Evolutionary conservation across 495 filamentous ascomycete genomes (phyloP).

Genomic region (Talaromyces stipitatus): DNA sequence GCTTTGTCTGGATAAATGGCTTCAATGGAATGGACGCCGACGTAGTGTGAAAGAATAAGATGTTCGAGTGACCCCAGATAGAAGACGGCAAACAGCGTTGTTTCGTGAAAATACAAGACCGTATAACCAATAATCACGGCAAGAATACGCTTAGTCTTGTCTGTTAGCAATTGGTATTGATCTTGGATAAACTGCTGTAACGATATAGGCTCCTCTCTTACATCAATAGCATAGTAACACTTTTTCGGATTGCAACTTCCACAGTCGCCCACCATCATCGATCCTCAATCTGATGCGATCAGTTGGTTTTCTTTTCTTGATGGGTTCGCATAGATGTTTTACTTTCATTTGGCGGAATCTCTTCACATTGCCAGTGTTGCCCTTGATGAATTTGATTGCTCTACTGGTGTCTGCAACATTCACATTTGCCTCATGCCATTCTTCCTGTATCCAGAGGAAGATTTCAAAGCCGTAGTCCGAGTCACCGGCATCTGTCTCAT

Average conservation of each 20-base stretch:
- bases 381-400: background rate
- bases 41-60: constrained; percentile 3
- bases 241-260: constrained; percentile 3
- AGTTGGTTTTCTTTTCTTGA: background rate
- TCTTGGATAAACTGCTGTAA: constrained; percentile 4
- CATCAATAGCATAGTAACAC: background rate
- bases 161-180: background rate
- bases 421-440: background rate
- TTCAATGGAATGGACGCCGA: background rate
- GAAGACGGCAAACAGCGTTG: background rate
- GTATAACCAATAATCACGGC: background rate
- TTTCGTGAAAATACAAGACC: background rate
- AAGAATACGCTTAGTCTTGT: constrained; percentile 2
- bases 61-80: background rate
- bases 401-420: background rate
- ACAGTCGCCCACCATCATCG: background rate
- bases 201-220: background rate
- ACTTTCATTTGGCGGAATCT: background rate
- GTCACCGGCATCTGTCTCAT: background rate
- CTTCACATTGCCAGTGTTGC: background rate
- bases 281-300: background rate
- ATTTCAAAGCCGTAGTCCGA: background rate
- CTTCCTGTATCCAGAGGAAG: background rate
- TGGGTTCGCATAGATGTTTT: background rate
- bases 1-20: background rate